Conservation (phyloP, 2,329 filamentous ascomycete genomes). For the Juglanconis oblonga region DNA sequence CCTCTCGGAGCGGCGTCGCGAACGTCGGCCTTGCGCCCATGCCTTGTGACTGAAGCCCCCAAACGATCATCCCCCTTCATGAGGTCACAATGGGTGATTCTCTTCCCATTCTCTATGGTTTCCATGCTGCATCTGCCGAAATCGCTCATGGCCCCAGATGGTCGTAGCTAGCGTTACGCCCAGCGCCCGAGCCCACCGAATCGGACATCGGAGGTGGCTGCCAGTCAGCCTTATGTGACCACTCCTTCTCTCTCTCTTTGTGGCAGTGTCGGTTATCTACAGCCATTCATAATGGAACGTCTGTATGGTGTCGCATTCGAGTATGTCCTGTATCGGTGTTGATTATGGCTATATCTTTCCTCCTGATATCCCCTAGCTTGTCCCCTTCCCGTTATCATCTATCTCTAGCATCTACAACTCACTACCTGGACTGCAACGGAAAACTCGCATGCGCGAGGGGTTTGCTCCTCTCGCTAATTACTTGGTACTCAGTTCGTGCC, state of each 20-base stretch:
- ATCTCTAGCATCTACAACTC: not conserved
- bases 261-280: not conserved
- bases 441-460: not conserved
- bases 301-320: not conserved
- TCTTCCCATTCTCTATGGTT: not conserved
- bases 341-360: not conserved
- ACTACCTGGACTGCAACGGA: not conserved
- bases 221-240: not conserved
- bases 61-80: not conserved
- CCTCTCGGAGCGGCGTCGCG: not conserved
- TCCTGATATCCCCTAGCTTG: not conserved
- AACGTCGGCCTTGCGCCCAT: not conserved
- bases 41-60: not conserved
- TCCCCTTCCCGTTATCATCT: not conserved
- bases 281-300: not conserved
- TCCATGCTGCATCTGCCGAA: not conserved
- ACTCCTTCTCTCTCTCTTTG: not conserved
- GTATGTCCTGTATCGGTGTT: conserved; percentile 4
- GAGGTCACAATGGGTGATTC: not conserved
- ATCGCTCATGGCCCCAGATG: not conserved
- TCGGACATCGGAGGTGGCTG: not conserved
- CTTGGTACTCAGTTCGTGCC: not conserved
- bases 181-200: not conserved
- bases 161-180: not conserved
- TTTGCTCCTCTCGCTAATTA: not conserved